Conservation (phyloP, 805 yeast genomes). For the Blastobotrys attinorum region DNA sequence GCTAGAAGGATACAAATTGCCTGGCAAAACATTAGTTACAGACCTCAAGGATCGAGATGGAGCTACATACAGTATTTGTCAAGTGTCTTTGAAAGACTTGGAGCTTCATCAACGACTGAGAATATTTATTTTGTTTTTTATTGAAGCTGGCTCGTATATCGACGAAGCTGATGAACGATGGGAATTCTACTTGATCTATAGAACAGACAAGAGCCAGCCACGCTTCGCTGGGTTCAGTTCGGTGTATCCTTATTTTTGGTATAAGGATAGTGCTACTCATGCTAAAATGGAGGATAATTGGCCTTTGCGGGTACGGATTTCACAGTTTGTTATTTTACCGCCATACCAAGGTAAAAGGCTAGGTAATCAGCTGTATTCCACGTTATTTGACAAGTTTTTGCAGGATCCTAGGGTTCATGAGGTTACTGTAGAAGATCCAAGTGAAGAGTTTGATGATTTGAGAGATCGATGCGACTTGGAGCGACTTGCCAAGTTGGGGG, state of each 20-base stretch:
- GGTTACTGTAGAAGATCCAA: slow-evolving; percentile 90
- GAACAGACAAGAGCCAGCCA: slow-evolving; percentile 22
- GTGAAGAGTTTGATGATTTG: slow-evolving; percentile 83
- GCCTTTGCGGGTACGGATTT: slow-evolving; percentile 58
- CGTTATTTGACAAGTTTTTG: slow-evolving; percentile 49
- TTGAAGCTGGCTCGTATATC: slow-evolving; percentile 90
- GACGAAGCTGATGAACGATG: slow-evolving; percentile 69
- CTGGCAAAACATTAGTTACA: neutral
- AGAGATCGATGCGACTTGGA: slow-evolving; percentile 74
- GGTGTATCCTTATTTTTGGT: slow-evolving; percentile 76
- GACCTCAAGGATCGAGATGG: neutral
- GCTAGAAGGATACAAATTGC: slow-evolving; percentile 28
- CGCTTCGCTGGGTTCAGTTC: slow-evolving; percentile 74
- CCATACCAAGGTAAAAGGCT: slow-evolving; percentile 68
- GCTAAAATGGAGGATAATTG: slow-evolving; percentile 33
- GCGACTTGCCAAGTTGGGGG: slow-evolving; percentile 31
- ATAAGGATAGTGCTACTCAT: slow-evolving; percentile 45
- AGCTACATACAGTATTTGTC: slow-evolving; percentile 45
- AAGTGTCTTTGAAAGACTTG: slow-evolving; percentile 36
- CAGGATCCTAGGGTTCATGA: slow-evolving; percentile 48
- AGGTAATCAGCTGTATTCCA: slow-evolving; percentile 55
- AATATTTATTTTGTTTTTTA: slow-evolving; percentile 71
- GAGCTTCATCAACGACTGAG: slow-evolving; percentile 65
- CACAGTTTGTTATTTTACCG: slow-evolving; percentile 82
- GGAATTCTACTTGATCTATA: slow-evolving; percentile 61